These are phyloP conservation scores for Aschersonia sp. DNA, from an alignment of 2,329 filamentous ascomycete genomes.

Conservation along the genomic window DNA sequence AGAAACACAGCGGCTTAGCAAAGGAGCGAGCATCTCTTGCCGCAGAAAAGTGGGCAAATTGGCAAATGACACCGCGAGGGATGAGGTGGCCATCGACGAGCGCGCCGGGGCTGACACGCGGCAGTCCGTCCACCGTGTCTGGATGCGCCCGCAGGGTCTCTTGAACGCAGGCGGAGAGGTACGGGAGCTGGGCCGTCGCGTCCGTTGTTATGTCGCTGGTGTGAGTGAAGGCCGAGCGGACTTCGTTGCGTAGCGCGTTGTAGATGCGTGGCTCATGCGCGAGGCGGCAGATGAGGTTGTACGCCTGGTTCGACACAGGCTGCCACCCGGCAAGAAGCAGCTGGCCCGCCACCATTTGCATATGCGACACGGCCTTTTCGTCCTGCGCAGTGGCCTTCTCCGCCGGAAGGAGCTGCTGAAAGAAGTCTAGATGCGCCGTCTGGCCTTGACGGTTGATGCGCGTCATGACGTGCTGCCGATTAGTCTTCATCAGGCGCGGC, in stretches of 20 bases:
- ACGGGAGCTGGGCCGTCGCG: not conserved
- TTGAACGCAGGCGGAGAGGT: not conserved
- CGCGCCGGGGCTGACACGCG: not conserved
- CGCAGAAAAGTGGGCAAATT: not conserved
- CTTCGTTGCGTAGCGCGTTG: not conserved
- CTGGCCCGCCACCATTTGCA: conserved; percentile 2
- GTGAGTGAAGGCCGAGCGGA: not conserved
- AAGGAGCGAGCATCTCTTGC: not conserved
- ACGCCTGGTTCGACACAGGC: not conserved
- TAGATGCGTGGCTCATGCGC: too few species aligned
- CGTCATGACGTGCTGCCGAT: not conserved
- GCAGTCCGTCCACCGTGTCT: not conserved
- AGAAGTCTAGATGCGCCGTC: conserved; percentile 2
- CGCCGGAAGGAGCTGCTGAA: conserved; percentile 3
- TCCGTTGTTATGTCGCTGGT: not conserved
- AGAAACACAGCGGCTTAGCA: not conserved
- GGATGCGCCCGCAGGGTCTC: not conserved
- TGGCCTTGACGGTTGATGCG: not conserved
- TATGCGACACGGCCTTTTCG: not conserved
- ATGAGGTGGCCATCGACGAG: not conserved
- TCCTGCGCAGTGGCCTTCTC: not conserved
- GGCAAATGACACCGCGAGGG: not conserved
- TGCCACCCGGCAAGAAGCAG: conserved; percentile 1
- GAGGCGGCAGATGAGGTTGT: not conserved
- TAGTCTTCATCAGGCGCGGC: not conserved